phyloP scores from a whole-genome alignment of 352 stramenopile genomes.

The Phytophthora kernoviae region DNA sequence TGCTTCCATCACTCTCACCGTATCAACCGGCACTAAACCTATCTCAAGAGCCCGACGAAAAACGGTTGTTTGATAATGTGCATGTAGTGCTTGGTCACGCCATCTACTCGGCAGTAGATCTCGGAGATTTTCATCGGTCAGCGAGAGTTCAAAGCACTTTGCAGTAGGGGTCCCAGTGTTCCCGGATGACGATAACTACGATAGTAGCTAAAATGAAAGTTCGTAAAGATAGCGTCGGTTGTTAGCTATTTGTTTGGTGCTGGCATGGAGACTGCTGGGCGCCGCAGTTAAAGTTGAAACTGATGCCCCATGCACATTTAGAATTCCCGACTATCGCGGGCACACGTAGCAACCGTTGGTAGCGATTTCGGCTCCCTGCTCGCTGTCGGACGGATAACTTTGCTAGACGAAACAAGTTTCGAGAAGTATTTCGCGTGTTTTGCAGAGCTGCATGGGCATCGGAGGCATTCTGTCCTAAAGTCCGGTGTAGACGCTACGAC shows the following conservation, averaged over 20 bases:
- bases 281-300: neutral
- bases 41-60: neutral
- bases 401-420: neutral
- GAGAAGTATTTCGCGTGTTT: slow-evolving; percentile 6
- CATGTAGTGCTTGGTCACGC: slow-evolving; percentile 16
- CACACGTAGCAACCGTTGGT: neutral
- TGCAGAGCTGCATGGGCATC: slow-evolving; percentile 23
- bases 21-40: slow-evolving; percentile 18
- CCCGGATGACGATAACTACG: slow-evolving; percentile 16
- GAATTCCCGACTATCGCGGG: neutral
- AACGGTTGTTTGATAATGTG: no score
- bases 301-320: slow-evolving; percentile 1
- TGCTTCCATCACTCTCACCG: slow-evolving; percentile 30
- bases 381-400: neutral
- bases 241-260: neutral
- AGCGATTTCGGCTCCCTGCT: slow-evolving; percentile 2
- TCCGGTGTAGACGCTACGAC: slow-evolving; percentile 1
- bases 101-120: slow-evolving; percentile 21
- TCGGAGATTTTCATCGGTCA: neutral
- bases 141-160: slow-evolving; percentile 4
- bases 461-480: slow-evolving; percentile 5
- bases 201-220: neutral
- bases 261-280: no score
- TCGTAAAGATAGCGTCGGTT: slow-evolving; percentile 5
- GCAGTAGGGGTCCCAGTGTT: slow-evolving; percentile 22